Conservation (phyloP, 495 filamentous ascomycete species). For the Aspergillus bertholletiae region DNA sequence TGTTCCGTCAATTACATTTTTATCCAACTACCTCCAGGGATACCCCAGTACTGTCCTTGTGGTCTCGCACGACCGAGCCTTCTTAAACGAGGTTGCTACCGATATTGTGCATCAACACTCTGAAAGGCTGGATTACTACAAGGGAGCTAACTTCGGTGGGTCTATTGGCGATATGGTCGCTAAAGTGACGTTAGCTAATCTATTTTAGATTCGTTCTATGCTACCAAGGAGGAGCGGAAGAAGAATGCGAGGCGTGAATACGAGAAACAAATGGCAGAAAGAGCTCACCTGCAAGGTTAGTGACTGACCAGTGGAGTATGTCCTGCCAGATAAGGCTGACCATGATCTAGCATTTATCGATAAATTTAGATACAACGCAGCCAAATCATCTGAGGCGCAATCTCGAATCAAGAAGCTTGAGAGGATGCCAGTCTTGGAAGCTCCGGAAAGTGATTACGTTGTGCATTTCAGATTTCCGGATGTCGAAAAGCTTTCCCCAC, state of each 20-base stretch:
- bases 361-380: constrained; percentile 99
- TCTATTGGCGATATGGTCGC: constrained; percentile 1
- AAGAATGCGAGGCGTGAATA: constrained; percentile 98
- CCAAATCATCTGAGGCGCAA: constrained; percentile 97
- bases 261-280: constrained; percentile 93
- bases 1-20: constrained; percentile 98
- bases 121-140: constrained; percentile 96
- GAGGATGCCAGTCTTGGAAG: constrained; percentile 86
- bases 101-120: constrained; percentile 99
- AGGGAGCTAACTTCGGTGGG: constrained; percentile 84
- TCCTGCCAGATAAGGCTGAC: constrained; percentile 5
- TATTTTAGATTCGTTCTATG: constrained; percentile 84
- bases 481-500: constrained; percentile 94
- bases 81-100: constrained; percentile 98
- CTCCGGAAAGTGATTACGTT: constrained; percentile 90
- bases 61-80: constrained; percentile 97
- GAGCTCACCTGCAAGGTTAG: constrained; percentile 75
- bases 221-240: constrained; percentile 92
- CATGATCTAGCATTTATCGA: constrained; percentile 78
- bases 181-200: constrained; percentile 13
- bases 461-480: constrained; percentile 98
- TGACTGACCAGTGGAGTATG: not conserved
- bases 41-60: constrained; percentile 96
- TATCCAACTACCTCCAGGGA: constrained; percentile 89
- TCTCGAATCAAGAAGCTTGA: constrained; percentile 99